Base-by-base conservation (phyloP, 768 basidiomycete genomes). In the Favolaschia claudopus region DNA sequence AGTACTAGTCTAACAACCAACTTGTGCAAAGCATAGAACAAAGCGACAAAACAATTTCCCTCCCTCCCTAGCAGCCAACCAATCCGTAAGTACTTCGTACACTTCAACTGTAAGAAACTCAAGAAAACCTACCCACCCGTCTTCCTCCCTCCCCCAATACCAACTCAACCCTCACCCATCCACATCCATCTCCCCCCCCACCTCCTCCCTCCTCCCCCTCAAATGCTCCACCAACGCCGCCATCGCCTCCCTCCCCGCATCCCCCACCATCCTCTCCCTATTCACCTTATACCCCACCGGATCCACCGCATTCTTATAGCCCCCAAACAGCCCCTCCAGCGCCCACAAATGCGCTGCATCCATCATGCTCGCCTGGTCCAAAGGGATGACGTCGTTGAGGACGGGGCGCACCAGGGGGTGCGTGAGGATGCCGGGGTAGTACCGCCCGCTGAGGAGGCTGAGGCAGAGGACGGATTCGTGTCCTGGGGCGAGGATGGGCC, bases 401-500 rank as follows among this genome's bases (percentile, higher is more conserved):
- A 64, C 65, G 5, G 74, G 70, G 13, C 71, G 72, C 19, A 93
- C 72, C 32, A 87, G 76, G 1, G 89, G 89, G 67, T 92, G 90
- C 20, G 76, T 68, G 22, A 93, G 79, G 32, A 95, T 77, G 7
- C 80, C 76, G 5, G 92, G 89, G 69, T 95, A 95, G 70, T 95
- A 95, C 53, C 93, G 81, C 29, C 93, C 93, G 29, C 85, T 85
- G 59, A 95, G 79, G 43, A 92, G 76, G 32, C 85, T 83, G 37
- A 93, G 77, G 3, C 86, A 86, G n/a, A 92, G 62, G 19, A 89
- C 82, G 15, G 82, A 82, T 71, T 93, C 91, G 58, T 83, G 70
- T 0, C 83, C 88, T 7, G 85, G 76, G 2, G 78, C 67, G 14
- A 92, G 77, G 54, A 95, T 87, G 1, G 84, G 79, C 17, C 89